Evolutionary conservation across 2,329 filamentous ascomycete genomes (phyloP).

Genomic region (Boeremia lycopersici): DNA sequence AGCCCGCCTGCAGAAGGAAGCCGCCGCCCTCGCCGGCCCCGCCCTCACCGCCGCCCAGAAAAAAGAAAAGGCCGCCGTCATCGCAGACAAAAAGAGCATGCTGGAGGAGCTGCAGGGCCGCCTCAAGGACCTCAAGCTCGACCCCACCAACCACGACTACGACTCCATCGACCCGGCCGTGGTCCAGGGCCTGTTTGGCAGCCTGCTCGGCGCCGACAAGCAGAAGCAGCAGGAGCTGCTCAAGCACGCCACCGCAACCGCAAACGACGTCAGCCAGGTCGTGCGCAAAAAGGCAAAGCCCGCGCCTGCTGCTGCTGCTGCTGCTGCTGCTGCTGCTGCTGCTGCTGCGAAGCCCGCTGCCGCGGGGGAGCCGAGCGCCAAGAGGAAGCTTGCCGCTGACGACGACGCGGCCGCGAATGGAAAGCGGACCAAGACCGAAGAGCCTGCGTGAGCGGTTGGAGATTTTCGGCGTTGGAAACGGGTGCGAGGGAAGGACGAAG

Average conservation of each 20-base stretch:
- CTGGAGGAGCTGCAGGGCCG: constrained; percentile 71
- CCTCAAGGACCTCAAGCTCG: constrained; percentile 71
- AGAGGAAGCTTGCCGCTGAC: constrained; percentile 43
- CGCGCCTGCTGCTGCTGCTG: constrained; percentile 12
- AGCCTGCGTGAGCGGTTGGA: constrained; percentile 19
- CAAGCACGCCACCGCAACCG: constrained; percentile 74
- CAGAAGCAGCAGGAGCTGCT: constrained; percentile 67
- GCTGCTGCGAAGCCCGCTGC: background rate
- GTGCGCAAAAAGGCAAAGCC: constrained; percentile 71
- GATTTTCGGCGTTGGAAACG: no score
- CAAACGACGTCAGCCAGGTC: constrained; percentile 75
- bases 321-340: background rate
- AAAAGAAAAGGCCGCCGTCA: constrained; percentile 65
- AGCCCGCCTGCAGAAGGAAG: constrained; percentile 72
- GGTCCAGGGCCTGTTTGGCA: constrained; percentile 67
- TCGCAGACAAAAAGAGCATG: constrained; percentile 77
- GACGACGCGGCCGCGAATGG: constrained; percentile 25
- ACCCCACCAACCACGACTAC: constrained; percentile 53
- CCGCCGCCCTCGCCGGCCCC: constrained; percentile 63
- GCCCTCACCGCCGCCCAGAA: constrained; percentile 62
- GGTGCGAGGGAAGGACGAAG: no score
- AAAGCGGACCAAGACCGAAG: constrained; percentile 44
- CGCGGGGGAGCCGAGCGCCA: constrained; percentile 18
- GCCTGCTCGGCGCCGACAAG: constrained; percentile 66
- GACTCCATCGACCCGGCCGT: constrained; percentile 53